Conservation (phyloP, 2,329 filamentous ascomycete species). For the Cercospora nicotianae region DNA sequence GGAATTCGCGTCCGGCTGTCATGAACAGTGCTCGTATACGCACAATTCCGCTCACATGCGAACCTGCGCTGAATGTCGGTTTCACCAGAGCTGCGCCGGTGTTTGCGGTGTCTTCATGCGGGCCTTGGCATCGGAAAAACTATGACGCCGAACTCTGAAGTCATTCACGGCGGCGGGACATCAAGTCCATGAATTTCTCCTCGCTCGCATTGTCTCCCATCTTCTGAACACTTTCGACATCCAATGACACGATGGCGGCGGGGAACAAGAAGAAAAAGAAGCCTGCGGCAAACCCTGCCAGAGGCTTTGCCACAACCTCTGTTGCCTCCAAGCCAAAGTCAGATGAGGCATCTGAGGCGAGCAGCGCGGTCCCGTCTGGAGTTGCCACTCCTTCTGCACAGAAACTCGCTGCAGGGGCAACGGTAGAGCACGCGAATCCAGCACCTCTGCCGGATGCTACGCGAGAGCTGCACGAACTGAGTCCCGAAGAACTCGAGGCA, state of each 20-base stretch:
- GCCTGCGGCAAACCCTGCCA: slow-evolving; percentile 77
- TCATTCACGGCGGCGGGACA: background rate
- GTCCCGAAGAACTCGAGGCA: slow-evolving; percentile 83
- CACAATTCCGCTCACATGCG: background rate
- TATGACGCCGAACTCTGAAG: slow-evolving; percentile 7
- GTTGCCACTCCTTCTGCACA: slow-evolving; percentile 33
- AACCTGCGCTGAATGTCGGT: slow-evolving; percentile 11
- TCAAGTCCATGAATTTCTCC: slow-evolving; percentile 9
- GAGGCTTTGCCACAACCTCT: slow-evolving; percentile 92
- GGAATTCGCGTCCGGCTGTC: background rate
- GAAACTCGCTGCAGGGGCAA: slow-evolving; percentile 30
- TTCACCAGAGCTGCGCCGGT: slow-evolving; percentile 19
- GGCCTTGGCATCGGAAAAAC: slow-evolving; percentile 8
- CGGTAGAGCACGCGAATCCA: slow-evolving; percentile 29
- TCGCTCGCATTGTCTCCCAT: background rate
- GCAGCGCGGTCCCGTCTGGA: slow-evolving; percentile 32
- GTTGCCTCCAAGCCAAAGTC: slow-evolving; percentile 69
- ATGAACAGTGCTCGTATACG: background rate
- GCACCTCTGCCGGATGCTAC: slow-evolving; percentile 16
- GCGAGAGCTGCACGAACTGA: slow-evolving; percentile 56
- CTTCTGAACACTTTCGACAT: background rate
- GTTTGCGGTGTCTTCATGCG: slow-evolving; percentile 15
- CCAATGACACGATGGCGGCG: slow-evolving; percentile 25
- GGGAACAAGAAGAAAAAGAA: slow-evolving; percentile 78
- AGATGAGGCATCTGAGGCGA: slow-evolving; percentile 35